Conservation (phyloP, 2,329 filamentous ascomycete species). For the Leptographium galeiforme region DNA sequence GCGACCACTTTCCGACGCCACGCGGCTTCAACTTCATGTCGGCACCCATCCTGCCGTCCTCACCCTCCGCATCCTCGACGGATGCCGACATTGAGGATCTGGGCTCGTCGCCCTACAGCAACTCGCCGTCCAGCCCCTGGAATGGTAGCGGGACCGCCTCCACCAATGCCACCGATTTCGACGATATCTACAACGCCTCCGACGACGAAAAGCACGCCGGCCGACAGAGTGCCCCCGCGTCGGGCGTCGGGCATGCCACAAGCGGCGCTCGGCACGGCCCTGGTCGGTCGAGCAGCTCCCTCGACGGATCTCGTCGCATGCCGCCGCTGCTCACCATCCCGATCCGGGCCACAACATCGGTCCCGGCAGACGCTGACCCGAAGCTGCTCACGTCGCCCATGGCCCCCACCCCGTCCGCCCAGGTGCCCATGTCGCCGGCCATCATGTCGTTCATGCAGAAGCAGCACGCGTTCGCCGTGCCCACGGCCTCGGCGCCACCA, state of each 20-base stretch:
- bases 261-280: slow-evolving; percentile 13
- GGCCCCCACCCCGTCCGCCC: slow-evolving; percentile 48
- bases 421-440: slow-evolving; percentile 63
- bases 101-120: slow-evolving; percentile 19
- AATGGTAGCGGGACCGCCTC: slow-evolving; percentile 38
- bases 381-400: slow-evolving; percentile 45
- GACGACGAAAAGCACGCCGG: slow-evolving; percentile 47
- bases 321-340: slow-evolving; percentile 43
- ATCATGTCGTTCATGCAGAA: slow-evolving; percentile 57
- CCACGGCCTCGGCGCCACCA: slow-evolving; percentile 66
- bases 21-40: slow-evolving; percentile 51
- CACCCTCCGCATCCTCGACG: slow-evolving; percentile 40
- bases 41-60: slow-evolving; percentile 48
- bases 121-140: slow-evolving; percentile 34
- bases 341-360: slow-evolving; percentile 18
- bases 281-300: neutral
- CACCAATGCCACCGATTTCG: slow-evolving; percentile 60
- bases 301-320: slow-evolving; percentile 22
- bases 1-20: slow-evolving; percentile 60
- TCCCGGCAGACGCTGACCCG: slow-evolving; percentile 20
- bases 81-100: slow-evolving; percentile 19
- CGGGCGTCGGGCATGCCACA: slow-evolving; percentile 21
- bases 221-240: slow-evolving; percentile 30
- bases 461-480: slow-evolving; percentile 51
- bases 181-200: slow-evolving; percentile 78